A percentile compares a stretch with the other conserved stretches of the same genome.
Evolutionary conservation across 768 basidiomycete genomes (phyloP).

Genomic region (Rhizopogon roseolus): DNA sequence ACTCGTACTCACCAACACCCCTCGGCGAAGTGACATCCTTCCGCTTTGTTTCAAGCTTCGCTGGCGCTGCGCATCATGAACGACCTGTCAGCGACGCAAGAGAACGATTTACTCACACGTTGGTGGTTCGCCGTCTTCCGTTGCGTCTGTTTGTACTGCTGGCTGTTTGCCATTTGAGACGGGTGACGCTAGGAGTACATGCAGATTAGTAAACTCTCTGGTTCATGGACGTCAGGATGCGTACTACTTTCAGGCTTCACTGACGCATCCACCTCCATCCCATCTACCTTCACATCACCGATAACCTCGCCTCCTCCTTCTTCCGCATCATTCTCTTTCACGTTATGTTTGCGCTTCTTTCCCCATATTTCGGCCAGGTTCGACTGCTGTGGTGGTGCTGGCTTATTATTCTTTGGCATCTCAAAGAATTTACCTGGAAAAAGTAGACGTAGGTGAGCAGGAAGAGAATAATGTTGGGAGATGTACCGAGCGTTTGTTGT

Average conservation of each 20-base stretch:
- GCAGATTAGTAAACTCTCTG: neutral
- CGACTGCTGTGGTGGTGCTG: conserved; percentile 71
- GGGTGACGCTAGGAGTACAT: neutral
- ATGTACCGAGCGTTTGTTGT: conserved; percentile 68
- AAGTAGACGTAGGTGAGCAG: neutral
- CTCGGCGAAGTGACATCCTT: conserved; percentile 25
- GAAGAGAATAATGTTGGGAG: neutral
- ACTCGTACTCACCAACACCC: conserved; percentile 9
- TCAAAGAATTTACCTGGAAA: conserved; percentile 65
- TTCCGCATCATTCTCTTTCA: conserved; percentile 20
- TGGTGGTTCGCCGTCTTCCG: neutral
- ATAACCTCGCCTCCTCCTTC: conserved; percentile 12
- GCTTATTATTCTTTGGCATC: conserved; percentile 66
- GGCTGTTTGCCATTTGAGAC: neutral
- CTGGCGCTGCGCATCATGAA: conserved; percentile 18
- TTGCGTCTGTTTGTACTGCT: neutral
- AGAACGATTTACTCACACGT: neutral
- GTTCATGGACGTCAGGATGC: neutral
- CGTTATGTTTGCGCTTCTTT: conserved; percentile 36
- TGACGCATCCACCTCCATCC: neutral
- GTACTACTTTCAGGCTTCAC: neutral
- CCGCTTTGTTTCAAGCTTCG: conserved; percentile 32
- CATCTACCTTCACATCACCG: neutral
- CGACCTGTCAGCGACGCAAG: neutral
- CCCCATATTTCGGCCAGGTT: conserved; percentile 75